Percentiles rank a stretch among this genome's conserved stretches.
phyloP scores from a whole-genome alignment of 1,284 basidiomycete genomes.

The Austroboletus novae-zelandiae region DNA sequence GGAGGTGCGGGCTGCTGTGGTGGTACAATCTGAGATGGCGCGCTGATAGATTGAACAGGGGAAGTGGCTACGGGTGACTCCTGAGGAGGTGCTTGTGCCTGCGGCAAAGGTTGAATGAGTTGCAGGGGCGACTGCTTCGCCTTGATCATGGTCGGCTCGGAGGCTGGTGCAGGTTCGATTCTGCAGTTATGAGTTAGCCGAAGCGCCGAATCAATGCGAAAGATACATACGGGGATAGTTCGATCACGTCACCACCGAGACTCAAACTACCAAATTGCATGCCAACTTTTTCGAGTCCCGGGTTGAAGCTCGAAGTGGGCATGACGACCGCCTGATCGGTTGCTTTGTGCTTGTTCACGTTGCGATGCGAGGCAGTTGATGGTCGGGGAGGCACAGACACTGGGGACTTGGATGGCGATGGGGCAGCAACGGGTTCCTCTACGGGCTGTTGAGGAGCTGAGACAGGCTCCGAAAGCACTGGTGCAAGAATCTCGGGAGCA shows the following conservation, averaged over 20 bases:
- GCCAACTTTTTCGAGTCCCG: constrained; percentile 66
- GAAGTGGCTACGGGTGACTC: constrained; percentile 32
- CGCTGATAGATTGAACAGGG: constrained; percentile 35
- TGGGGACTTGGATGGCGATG: constrained; percentile 31
- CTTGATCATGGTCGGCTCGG: constrained; percentile 45
- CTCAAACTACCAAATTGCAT: constrained; percentile 83
- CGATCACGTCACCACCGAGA: constrained; percentile 62
- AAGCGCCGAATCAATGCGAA: neutral
- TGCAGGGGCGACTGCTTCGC: constrained; percentile 45
- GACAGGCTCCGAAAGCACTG: constrained; percentile 11
- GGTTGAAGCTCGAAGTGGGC: constrained; percentile 58
- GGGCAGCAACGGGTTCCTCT: constrained; percentile 22
- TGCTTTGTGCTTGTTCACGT: constrained; percentile 60
- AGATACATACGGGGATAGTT: constrained; percentile 45
- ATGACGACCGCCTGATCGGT: constrained; percentile 75
- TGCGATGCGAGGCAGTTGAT: constrained; percentile 50
- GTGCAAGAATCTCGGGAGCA: constrained; percentile 9
- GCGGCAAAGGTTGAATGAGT: constrained; percentile 30
- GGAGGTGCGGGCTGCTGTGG: constrained; percentile 30
- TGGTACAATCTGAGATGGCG: constrained; percentile 33
- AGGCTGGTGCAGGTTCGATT: constrained; percentile 14
- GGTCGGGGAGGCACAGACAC: constrained; percentile 42
- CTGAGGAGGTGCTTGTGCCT: constrained; percentile 22
- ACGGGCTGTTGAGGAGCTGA: constrained; percentile 10
- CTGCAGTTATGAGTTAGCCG: constrained; percentile 17